phyloP scores from a whole-genome alignment of 306 rosid genomes.

The Trifolium dubium region DNA sequence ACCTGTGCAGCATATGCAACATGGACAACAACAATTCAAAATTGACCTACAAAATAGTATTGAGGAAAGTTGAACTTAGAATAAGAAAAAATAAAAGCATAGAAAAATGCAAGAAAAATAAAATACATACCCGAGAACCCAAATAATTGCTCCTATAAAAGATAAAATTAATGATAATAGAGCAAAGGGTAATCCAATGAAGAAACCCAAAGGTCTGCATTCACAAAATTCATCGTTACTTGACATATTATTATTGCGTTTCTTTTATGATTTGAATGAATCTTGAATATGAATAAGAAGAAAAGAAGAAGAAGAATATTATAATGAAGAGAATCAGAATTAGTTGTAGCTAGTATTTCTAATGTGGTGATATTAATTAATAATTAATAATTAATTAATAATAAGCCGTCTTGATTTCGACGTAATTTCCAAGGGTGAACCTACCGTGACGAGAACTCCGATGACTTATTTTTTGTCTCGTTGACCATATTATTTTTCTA shows the following conservation, averaged over 20 bases:
- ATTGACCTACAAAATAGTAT: constrained; percentile 50
- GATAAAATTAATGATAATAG: constrained; percentile 58
- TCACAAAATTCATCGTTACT: constrained; percentile 50
- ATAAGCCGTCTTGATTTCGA: constrained; percentile 27
- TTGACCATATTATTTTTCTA: constrained; percentile 11
- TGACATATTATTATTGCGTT: background rate
- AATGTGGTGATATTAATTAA: background rate
- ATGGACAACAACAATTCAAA: constrained; percentile 82
- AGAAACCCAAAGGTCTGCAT: constrained; percentile 86
- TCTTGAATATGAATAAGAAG: constrained; percentile 20
- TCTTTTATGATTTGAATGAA: constrained; percentile 44
- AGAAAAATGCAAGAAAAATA: constrained; percentile 9
- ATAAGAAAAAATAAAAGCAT: background rate
- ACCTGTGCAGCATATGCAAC: constrained; percentile 61
- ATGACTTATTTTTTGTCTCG: constrained; percentile 31
- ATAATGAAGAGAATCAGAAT: background rate
- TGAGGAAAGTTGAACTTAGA: background rate
- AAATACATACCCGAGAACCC: constrained; percentile 64
- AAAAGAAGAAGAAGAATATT: constrained; percentile 14
- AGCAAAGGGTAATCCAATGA: constrained; percentile 81
- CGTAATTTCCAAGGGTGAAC: constrained; percentile 32
- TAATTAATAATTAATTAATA: background rate
- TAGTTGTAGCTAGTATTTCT: background rate
- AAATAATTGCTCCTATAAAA: constrained; percentile 64
- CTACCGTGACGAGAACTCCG: constrained; percentile 42